Conservation (phyloP, 2,329 filamentous ascomycete species). For the Arachnopeziza araneosa region DNA sequence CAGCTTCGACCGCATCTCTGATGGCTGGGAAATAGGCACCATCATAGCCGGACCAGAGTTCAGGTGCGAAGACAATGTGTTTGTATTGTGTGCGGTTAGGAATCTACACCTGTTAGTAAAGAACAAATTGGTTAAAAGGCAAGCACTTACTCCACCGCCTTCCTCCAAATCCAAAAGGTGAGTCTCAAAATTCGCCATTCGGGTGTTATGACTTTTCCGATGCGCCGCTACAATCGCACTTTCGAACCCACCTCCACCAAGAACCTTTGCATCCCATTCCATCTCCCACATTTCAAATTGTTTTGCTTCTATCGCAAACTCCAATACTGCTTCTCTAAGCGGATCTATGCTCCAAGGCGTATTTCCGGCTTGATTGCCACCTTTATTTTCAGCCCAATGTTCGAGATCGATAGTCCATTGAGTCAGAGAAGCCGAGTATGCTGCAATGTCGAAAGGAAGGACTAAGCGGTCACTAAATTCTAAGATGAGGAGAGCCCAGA, state of each 20-base stretch:
- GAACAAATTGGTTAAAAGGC: too few species aligned
- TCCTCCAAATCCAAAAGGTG: constrained; percentile 70
- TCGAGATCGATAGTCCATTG: constrained; percentile 63
- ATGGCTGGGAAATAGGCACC: constrained; percentile 76
- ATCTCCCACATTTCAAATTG: constrained; percentile 72
- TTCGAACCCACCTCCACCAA: constrained; percentile 71
- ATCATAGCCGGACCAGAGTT: constrained; percentile 66
- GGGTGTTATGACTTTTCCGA: constrained; percentile 71
- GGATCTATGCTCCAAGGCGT: constrained; percentile 36
- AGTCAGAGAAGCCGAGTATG: constrained; percentile 62
- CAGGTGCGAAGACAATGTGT: constrained; percentile 83
- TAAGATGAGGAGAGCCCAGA: constrained; percentile 76
- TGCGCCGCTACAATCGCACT: constrained; percentile 59
- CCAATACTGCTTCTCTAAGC: constrained; percentile 56
- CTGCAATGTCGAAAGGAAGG: constrained; percentile 72
- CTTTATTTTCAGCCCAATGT: constrained; percentile 55
- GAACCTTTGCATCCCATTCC: constrained; percentile 68
- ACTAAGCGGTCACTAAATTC: constrained; percentile 79
- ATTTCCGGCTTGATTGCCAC: constrained; percentile 45
- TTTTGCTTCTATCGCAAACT: constrained; percentile 53
- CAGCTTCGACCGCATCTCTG: constrained; percentile 67
- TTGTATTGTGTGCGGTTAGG: constrained; percentile 90
- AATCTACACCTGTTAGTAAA: constrained; percentile 45
- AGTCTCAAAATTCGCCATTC: constrained; percentile 77
- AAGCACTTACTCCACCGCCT: constrained; percentile 66